phyloP scores from a whole-genome alignment of 2,329 filamentous ascomycete genomes.

The Macrophomina pseudophaseolina region DNA sequence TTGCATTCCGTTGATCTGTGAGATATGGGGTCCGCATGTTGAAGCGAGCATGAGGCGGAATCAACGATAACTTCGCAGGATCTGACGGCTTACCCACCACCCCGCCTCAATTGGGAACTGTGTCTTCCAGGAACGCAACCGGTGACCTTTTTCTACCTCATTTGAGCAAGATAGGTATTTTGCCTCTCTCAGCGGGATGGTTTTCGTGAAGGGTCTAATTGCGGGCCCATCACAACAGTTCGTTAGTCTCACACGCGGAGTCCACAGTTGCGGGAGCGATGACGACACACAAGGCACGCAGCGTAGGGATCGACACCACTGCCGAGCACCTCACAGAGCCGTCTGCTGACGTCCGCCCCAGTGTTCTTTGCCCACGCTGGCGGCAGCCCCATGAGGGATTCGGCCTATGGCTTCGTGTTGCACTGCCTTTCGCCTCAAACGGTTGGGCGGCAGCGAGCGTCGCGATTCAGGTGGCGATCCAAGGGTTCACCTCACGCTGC shows the following conservation, averaged over 20 bases:
- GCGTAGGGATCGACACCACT: conserved; percentile 4
- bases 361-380: no score
- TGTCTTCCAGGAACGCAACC: no score
- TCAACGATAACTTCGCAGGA: no score
- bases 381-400: background rate
- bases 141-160: no score
- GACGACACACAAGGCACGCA: conserved; percentile 17
- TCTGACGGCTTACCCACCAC: no score
- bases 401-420: background rate
- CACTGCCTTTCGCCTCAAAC: background rate
- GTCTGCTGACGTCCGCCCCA: background rate
- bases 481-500: background rate
- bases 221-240: background rate
- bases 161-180: no score
- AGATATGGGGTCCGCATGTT: no score
- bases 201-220: background rate
- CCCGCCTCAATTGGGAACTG: no score
- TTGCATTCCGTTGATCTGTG: no score
- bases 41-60: no score
- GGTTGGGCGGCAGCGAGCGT: background rate
- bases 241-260: background rate
- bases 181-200: no score
- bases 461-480: background rate
- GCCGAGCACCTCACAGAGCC: background rate
- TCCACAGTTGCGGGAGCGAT: background rate